Percentiles rank a stretch among this genome's conserved stretches.
These are phyloP conservation scores for Alternaria metachromatica DNA, from an alignment of 2,329 filamentous ascomycete genomes.

Conservation along the genomic window DNA sequence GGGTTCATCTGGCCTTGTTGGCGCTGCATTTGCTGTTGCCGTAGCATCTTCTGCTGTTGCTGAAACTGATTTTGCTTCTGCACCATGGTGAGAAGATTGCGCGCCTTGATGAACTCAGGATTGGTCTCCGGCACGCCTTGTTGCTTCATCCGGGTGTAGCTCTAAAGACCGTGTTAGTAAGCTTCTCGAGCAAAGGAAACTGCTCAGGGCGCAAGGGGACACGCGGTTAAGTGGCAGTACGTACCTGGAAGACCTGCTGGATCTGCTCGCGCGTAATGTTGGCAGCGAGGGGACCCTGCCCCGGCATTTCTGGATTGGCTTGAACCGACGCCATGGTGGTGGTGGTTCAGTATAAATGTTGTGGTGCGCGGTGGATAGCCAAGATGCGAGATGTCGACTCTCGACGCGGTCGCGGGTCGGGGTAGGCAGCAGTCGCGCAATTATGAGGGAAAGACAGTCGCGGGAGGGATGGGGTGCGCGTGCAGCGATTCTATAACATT, in stretches of 20 bases:
- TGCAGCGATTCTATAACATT: constrained; percentile 44
- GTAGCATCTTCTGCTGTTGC: constrained; percentile 48
- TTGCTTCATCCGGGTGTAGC: constrained; percentile 87
- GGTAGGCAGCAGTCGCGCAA: constrained; percentile 29
- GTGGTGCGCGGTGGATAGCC: constrained; percentile 22
- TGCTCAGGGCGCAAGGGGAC: constrained; percentile 1
- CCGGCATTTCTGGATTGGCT: constrained; percentile 71
- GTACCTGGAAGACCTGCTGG: constrained; percentile 74
- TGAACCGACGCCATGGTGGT: constrained; percentile 79
- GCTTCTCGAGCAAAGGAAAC: constrained; percentile 5
- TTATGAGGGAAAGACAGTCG: constrained; percentile 33
- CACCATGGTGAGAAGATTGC: constrained; percentile 75
- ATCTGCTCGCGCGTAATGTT: constrained; percentile 79
- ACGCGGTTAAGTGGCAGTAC: constrained; percentile 30
- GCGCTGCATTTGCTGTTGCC: constrained; percentile 59
- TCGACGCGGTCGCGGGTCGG: constrained; percentile 28
- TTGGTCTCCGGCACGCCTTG: constrained; percentile 81
- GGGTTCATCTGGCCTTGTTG: constrained; percentile 62
- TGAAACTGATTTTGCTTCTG: constrained; percentile 65
- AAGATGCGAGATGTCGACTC: constrained; percentile 14
- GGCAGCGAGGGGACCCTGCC: constrained; percentile 66
- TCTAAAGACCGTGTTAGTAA: constrained; percentile 64
- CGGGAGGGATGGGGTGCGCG: constrained; percentile 28
- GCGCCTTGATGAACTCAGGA: constrained; percentile 84
- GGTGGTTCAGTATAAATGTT: constrained; percentile 17